Evolutionary conservation across 2,329 filamentous ascomycete species (phyloP).

Genomic region (Escovopsis weberi): DNA sequence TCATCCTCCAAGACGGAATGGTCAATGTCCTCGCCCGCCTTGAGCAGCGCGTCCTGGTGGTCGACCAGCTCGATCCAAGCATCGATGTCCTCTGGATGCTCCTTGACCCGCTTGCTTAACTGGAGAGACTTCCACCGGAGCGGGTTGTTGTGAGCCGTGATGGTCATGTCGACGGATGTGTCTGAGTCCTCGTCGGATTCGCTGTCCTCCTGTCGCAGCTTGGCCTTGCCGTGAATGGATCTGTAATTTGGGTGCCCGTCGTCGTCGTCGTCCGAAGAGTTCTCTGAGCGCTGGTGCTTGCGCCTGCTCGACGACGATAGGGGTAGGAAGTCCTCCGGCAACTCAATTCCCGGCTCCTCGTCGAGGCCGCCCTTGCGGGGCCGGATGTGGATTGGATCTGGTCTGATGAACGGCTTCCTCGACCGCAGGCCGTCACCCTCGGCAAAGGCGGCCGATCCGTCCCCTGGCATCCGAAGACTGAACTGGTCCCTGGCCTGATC

Average conservation of each 20-base stretch:
- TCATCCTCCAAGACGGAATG: conserved; percentile 43
- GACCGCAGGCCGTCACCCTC: conserved; percentile 35
- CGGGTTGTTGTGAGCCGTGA: conserved; percentile 24
- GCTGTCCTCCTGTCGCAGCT: conserved; percentile 29
- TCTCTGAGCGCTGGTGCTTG: conserved; percentile 8
- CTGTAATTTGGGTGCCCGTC: conserved; percentile 44
- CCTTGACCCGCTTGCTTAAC: conserved; percentile 48
- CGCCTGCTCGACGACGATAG: conserved; percentile 26
- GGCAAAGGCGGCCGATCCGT: conserved; percentile 16
- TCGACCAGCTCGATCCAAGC: conserved; percentile 68
- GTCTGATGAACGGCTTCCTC: conserved; percentile 22
- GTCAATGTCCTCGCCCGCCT: conserved; percentile 28
- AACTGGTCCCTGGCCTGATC: conserved; percentile 44
- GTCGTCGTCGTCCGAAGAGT: conserved; percentile 32
- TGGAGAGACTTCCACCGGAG: conserved; percentile 41
- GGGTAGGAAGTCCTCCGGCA: conserved; percentile 32
- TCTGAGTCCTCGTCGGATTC: conserved; percentile 36
- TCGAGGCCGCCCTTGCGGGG: conserved; percentile 10
- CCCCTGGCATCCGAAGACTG: conserved; percentile 29
- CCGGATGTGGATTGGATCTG: conserved; percentile 27
- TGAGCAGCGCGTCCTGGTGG: conserved; percentile 58
- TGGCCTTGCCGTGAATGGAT: conserved; percentile 51
- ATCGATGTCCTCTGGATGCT: conserved; percentile 50
- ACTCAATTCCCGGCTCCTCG: conserved; percentile 12
- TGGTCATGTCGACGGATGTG: conserved; percentile 21